phyloP scores from a whole-genome alignment of 148 eudicot species.

The Amaranthus palmeri region DNA sequence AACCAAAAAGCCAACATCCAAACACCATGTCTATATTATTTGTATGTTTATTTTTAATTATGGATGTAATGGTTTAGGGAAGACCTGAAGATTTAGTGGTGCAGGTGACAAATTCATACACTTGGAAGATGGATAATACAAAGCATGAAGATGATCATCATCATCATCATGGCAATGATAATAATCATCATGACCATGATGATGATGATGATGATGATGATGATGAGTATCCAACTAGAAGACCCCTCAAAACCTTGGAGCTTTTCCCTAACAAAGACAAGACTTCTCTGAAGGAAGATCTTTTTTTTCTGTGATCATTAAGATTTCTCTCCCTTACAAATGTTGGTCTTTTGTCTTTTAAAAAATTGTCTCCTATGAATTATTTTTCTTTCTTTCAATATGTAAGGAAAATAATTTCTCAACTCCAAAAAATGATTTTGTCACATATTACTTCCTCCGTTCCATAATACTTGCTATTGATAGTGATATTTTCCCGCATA shows the following conservation, averaged over 20 bases:
- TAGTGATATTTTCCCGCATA: too few relatives aligned
- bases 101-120: slow-evolving; percentile 7
- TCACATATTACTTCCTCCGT: too few relatives aligned
- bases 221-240: slow-evolving; percentile 18
- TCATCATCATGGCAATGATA: background rate
- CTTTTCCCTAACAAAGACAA: slow-evolving; percentile 67
- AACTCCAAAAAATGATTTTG: too few relatives aligned
- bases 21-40: background rate
- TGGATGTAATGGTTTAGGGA: slow-evolving; percentile 1
- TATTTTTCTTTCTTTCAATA: too few relatives aligned
- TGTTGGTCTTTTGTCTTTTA: too few relatives aligned
- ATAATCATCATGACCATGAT: background rate
- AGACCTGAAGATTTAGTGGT: slow-evolving; percentile 8
- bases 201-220: background rate
- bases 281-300: slow-evolving; percentile 15
- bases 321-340: background rate
- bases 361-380: too few relatives aligned
- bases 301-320: background rate
- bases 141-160: slow-evolving; percentile 2
- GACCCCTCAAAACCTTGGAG: slow-evolving; percentile 64
- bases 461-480: too few relatives aligned
- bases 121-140: slow-evolving; percentile 14
- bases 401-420: too few relatives aligned
- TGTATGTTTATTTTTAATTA: background rate
- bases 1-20: background rate